phyloP scores from a whole-genome alignment of 345 rosid species.

The Excoecaria agallocha region DNA sequence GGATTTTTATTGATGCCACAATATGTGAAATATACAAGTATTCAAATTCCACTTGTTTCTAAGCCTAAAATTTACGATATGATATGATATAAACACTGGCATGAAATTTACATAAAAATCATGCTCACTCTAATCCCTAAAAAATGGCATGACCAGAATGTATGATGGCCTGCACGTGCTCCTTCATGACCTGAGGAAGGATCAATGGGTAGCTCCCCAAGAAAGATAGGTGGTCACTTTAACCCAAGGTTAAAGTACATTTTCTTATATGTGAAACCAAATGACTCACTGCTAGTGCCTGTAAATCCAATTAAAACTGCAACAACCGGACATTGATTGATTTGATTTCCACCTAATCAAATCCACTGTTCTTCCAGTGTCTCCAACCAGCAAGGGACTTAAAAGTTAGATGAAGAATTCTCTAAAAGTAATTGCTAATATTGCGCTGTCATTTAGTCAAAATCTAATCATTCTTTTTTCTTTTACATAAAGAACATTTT shows the following conservation, averaged over 20 bases:
- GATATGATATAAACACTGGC: too few relatives aligned
- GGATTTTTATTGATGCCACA: too few relatives aligned
- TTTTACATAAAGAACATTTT: too few relatives aligned
- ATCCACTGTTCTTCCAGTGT: conserved; percentile 15
- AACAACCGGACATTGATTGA: conserved; percentile 2
- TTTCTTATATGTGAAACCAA: background rate
- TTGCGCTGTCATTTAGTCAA: conserved; percentile 25
- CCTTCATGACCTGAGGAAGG: conserved; percentile 5
- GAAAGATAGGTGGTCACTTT: conserved; percentile 20
- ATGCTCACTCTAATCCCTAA: too few relatives aligned
- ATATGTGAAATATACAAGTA: too few relatives aligned
- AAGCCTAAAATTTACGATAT: too few relatives aligned
- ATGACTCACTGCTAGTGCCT: background rate
- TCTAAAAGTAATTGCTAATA: conserved; percentile 10
- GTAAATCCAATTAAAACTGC: background rate
- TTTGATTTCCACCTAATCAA: conserved; percentile 22
- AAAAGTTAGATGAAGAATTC: conserved; percentile 15
- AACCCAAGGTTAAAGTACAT: conserved; percentile 23
- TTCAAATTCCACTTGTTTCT: too few relatives aligned
- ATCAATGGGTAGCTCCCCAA: conserved; percentile 12
- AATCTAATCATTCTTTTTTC: conserved; percentile 17
- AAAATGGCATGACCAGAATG: conserved; percentile 12
- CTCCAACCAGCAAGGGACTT: background rate
- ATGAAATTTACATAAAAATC: too few relatives aligned
- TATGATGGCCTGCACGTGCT: conserved; percentile 29